A percentile compares a stretch with the other conserved stretches of the same genome.
phyloP scores from a whole-genome alignment of 768 basidiomycete species.

The Russula sp. region DNA sequence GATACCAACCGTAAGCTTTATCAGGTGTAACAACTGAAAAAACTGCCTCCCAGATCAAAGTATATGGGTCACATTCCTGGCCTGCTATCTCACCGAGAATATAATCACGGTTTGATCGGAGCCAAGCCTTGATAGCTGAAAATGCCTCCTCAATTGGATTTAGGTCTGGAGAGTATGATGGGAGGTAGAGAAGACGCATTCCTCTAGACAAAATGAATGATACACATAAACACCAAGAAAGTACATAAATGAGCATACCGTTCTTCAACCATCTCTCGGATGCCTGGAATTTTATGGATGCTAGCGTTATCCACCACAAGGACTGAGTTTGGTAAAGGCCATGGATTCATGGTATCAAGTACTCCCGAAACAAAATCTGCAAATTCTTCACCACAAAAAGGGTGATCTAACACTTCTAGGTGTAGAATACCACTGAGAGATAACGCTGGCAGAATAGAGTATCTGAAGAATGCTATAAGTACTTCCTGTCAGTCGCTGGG shows the following conservation, averaged over 20 bases:
- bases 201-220: not conserved
- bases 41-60: too few species aligned
- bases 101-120: not conserved
- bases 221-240: not conserved
- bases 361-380: not conserved
- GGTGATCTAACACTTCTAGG: not conserved
- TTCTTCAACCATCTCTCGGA: not conserved
- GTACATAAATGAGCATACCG: not conserved
- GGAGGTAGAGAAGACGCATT: not conserved
- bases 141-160: not conserved
- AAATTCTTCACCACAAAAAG: not conserved
- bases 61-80: not conserved
- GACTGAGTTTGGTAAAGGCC: not conserved
- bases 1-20: not conserved
- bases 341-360: not conserved
- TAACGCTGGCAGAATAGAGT: not conserved
- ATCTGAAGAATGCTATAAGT: too few species aligned
- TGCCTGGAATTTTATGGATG: not conserved
- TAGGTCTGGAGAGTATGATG: not conserved
- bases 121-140: not conserved
- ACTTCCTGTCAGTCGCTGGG: too few species aligned
- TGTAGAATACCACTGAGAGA: not conserved
- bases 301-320: not conserved
- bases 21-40: too few species aligned
- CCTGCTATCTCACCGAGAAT: not conserved